phyloP scores from a whole-genome alignment of 805 yeast genomes.

The Hanseniaspora jakobsenii region DNA sequence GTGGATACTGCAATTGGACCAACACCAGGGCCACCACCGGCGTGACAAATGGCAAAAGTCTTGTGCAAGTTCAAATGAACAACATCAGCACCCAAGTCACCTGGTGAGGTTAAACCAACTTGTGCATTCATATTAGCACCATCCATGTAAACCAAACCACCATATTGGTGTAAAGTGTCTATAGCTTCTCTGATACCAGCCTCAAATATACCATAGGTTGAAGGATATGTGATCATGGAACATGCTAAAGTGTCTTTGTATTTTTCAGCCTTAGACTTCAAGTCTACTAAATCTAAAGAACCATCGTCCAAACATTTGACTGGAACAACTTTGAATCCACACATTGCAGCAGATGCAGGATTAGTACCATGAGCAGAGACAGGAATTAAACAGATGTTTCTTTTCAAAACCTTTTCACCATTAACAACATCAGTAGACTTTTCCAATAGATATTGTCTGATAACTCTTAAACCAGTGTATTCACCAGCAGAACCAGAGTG shows the following conservation, averaged over 20 bases:
- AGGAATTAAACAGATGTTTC: slow-evolving; percentile 87
- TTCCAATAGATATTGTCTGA: slow-evolving; percentile 59
- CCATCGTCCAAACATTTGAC: slow-evolving; percentile 81
- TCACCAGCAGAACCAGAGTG: slow-evolving; percentile 99
- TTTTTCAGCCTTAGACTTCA: slow-evolving; percentile 58
- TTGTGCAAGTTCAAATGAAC: slow-evolving; percentile 95
- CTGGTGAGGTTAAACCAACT: slow-evolving; percentile 94
- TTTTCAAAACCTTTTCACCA: too few species aligned
- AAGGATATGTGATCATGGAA: slow-evolving; percentile 93
- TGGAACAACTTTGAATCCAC: slow-evolving; percentile 86
- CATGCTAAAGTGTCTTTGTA: slow-evolving; percentile 68
- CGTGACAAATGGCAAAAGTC: slow-evolving; percentile 95
- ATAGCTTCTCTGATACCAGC: slow-evolving; percentile 80
- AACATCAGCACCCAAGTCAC: slow-evolving; percentile 95
- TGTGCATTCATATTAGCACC: slow-evolving; percentile 99
- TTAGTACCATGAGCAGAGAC: slow-evolving; percentile 97
- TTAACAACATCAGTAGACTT: slow-evolving; percentile 55
- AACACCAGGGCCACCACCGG: slow-evolving; percentile 99
- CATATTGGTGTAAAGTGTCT: slow-evolving; percentile 68
- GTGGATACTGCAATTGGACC: slow-evolving; percentile 91
- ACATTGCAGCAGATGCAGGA: slow-evolving; percentile 97
- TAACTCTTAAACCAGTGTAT: slow-evolving; percentile 83
- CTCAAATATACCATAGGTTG: slow-evolving; percentile 92
- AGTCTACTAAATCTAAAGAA: slow-evolving; percentile 68
- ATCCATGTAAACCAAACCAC: slow-evolving; percentile 94